These are phyloP conservation scores for Aspergillus sp. DNA, from an alignment of 2,329 filamentous ascomycete genomes.

Conservation along the genomic window DNA sequence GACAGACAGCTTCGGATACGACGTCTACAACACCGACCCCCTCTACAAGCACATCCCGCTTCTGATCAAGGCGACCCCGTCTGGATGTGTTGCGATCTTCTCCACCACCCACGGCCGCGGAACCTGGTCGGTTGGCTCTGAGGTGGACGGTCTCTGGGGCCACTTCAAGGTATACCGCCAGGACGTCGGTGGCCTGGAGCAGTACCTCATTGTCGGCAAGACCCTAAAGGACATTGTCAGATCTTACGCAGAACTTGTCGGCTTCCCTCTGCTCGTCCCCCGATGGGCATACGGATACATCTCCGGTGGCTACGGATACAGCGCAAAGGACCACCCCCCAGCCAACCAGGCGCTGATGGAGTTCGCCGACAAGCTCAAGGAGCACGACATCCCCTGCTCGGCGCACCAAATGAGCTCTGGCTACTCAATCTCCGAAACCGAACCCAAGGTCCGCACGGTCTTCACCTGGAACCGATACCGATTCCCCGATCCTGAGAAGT, in stretches of 20 bases:
- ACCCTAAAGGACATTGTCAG: slow-evolving; percentile 66
- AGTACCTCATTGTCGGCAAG: slow-evolving; percentile 67
- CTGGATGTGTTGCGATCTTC: slow-evolving; percentile 66
- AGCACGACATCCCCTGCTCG: slow-evolving; percentile 68
- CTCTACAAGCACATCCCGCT: slow-evolving; percentile 76
- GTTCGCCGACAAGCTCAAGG: slow-evolving; percentile 61
- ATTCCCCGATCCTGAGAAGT: slow-evolving; percentile 67
- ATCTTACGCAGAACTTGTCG: slow-evolving; percentile 66
- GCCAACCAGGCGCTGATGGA: slow-evolving; percentile 59
- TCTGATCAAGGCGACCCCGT: slow-evolving; percentile 65
- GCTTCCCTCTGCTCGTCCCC: slow-evolving; percentile 66
- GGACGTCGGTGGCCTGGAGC: slow-evolving; percentile 69
- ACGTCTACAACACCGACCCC: slow-evolving; percentile 68
- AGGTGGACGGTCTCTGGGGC: slow-evolving; percentile 76
- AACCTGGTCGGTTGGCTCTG: slow-evolving; percentile 65
- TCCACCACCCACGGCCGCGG: slow-evolving; percentile 66
- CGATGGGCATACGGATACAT: slow-evolving; percentile 74
- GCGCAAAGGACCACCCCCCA: slow-evolving; percentile 56
- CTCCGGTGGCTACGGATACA: slow-evolving; percentile 65
- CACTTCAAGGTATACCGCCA: slow-evolving; percentile 73
- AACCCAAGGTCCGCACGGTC: slow-evolving; percentile 70
- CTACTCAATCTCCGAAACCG: slow-evolving; percentile 66
- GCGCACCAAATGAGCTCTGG: slow-evolving; percentile 73
- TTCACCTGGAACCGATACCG: slow-evolving; percentile 71
- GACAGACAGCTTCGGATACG: slow-evolving; percentile 73